Conservation (phyloP, 371 early-diverging fungal species). For the Entomophthora muscae region DNA sequence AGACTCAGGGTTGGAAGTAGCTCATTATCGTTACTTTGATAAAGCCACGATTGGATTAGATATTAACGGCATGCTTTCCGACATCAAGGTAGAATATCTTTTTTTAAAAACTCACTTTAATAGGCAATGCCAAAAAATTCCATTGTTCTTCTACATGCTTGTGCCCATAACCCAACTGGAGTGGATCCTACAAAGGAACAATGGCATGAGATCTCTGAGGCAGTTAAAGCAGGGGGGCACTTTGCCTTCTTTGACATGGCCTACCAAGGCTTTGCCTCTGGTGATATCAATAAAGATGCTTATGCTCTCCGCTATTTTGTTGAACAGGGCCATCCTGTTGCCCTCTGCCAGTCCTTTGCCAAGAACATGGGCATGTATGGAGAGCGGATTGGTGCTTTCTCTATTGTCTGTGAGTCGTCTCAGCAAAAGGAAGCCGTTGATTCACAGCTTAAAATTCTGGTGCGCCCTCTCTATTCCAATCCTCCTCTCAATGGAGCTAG, state of each 20-base stretch:
- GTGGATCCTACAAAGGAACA: constrained; percentile 88
- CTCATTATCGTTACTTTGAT: constrained; percentile 87
- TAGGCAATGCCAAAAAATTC: constrained; percentile 72
- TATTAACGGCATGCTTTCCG: constrained; percentile 78
- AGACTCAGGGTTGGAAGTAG: constrained; percentile 75
- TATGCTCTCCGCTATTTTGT: constrained; percentile 90
- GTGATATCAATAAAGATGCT: constrained; percentile 78
- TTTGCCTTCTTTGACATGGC: constrained; percentile 97
- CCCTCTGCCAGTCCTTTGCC: constrained; percentile 91
- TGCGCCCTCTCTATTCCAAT: constrained; percentile 96
- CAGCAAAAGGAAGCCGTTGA: constrained; percentile 74
- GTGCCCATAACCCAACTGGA: constrained; percentile 98
- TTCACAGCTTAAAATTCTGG: constrained; percentile 86
- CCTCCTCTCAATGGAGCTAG: constrained; percentile 91
- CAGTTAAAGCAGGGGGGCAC: constrained; percentile 65
- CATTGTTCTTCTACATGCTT: constrained; percentile 87
- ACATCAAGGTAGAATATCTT: constrained; percentile 36
- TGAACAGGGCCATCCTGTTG: constrained; percentile 51
- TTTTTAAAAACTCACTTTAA: not conserved
- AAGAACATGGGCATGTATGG: constrained; percentile 99
- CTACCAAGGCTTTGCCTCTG: constrained; percentile 97
- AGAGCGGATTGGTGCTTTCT: constrained; percentile 95
- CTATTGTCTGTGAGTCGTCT: constrained; percentile 54
- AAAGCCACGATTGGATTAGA: constrained; percentile 84
- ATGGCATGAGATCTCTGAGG: constrained; percentile 76